Evolutionary conservation across 2,329 filamentous ascomycete species (phyloP).

Genomic region (Cercospora citrullina): DNA sequence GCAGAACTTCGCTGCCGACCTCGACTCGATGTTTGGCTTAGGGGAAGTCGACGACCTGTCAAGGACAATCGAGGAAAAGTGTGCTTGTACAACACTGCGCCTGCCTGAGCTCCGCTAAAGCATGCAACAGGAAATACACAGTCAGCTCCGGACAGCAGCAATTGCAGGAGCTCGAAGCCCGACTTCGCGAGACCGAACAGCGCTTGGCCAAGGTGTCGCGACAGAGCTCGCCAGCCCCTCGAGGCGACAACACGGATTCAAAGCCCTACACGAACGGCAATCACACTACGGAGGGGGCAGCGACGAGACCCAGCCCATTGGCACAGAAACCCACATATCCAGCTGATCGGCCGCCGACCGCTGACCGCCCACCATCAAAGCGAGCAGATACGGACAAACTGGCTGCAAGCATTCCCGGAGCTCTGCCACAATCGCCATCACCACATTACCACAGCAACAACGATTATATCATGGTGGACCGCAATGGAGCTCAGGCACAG

Average conservation of each 20-base stretch:
- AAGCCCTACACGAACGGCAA: constrained; percentile 25
- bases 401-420: constrained; percentile 31
- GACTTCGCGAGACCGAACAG: constrained; percentile 81
- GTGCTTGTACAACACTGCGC: neutral
- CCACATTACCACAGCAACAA: constrained; percentile 23
- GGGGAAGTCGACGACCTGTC: constrained; percentile 73
- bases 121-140: constrained; percentile 67
- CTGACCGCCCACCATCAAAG: constrained; percentile 27
- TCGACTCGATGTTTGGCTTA: constrained; percentile 87
- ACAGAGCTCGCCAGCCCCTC: constrained; percentile 32
- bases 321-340: constrained; percentile 32
- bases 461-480: constrained; percentile 40
- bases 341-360: constrained; percentile 28
- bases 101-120: neutral
- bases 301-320: constrained; percentile 26
- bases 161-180: constrained; percentile 80
- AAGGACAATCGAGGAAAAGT: constrained; percentile 80
- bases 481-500: constrained; percentile 26
- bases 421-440: constrained; percentile 26
- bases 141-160: constrained; percentile 74
- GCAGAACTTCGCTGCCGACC: constrained; percentile 78
- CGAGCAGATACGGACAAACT: constrained; percentile 29
- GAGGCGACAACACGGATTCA: constrained; percentile 21
- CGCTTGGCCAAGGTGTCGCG: constrained; percentile 55
- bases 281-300: constrained; percentile 24